A percentile compares a stretch with the other conserved stretches of the same genome.
These are phyloP conservation scores for Raffaelea deltoideospora DNA, from an alignment of 2,329 filamentous ascomycete genomes.

Conservation along the genomic window DNA sequence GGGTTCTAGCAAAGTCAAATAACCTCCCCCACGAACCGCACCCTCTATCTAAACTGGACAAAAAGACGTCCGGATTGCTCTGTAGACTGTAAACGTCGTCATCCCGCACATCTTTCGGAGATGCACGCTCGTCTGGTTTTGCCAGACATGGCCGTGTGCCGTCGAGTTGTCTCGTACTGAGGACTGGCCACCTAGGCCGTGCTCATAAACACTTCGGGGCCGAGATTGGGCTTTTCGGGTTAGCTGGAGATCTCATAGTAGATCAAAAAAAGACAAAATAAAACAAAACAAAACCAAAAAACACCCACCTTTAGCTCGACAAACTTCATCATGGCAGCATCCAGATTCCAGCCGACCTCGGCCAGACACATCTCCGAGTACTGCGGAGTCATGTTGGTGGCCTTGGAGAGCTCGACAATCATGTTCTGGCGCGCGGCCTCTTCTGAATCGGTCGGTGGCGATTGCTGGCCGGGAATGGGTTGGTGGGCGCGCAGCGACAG, in stretches of 20 bases:
- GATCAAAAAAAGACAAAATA: slow-evolving; percentile 5
- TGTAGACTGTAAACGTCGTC: too few relatives aligned
- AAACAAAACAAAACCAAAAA: not conserved
- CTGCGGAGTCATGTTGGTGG: slow-evolving; percentile 65
- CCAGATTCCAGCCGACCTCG: slow-evolving; percentile 67
- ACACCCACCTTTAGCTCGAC: slow-evolving; percentile 53
- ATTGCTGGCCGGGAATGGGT: slow-evolving; percentile 26
- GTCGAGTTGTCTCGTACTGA: too few relatives aligned
- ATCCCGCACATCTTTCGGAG: too few relatives aligned
- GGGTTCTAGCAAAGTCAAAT: too few relatives aligned
- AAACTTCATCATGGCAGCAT: slow-evolving; percentile 61
- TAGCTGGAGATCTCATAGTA: slow-evolving; percentile 7
- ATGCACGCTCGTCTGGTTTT: too few relatives aligned
- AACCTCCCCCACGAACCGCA: too few relatives aligned
- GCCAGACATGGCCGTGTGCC: too few relatives aligned
- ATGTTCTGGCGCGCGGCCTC: slow-evolving; percentile 48
- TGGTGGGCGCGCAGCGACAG: slow-evolving; percentile 55
- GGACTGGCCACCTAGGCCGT: too few relatives aligned
- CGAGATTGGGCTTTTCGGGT: slow-evolving; percentile 7
- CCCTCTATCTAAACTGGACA: too few relatives aligned
- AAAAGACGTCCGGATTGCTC: too few relatives aligned
- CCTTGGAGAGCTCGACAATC: slow-evolving; percentile 58
- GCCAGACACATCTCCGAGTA: slow-evolving; percentile 71
- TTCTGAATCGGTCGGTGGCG: slow-evolving; percentile 9
- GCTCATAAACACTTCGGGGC: slow-evolving; percentile 8